These are phyloP conservation scores for Salvia sclarea DNA, from an alignment of 305 asterid genomes.

Conservation along the genomic window DNA sequence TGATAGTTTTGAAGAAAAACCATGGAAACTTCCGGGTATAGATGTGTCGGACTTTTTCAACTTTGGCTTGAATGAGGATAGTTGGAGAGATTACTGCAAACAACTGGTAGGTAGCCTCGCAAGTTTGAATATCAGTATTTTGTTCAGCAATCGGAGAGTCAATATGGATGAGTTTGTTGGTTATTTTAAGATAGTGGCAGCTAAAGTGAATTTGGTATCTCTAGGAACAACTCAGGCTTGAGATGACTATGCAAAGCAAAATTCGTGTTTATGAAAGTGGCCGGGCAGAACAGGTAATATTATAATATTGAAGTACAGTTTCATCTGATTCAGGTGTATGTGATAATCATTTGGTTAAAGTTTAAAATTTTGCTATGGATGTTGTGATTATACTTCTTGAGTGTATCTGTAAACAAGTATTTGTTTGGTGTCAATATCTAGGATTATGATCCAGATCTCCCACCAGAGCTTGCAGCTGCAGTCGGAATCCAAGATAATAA, in stretches of 20 bases:
- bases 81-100: conserved; percentile 95
- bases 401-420: neutral
- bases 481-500: conserved; percentile 66
- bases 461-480: conserved; percentile 99
- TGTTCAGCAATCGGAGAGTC: neutral
- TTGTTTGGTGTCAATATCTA: conserved; percentile 38
- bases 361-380: neutral
- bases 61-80: conserved; percentile 84
- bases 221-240: conserved; percentile 92
- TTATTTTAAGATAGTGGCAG: conserved; percentile 26
- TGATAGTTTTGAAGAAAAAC: conserved; percentile 91
- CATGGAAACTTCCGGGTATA: conserved; percentile 84
- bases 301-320: conserved; percentile 23
- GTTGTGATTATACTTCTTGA: neutral
- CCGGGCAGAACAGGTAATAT: conserved; percentile 83
- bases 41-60: conserved; percentile 87
- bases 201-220: conserved; percentile 37
- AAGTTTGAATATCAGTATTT: conserved; percentile 8
- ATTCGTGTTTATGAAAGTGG: conserved; percentile 97
- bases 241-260: conserved; percentile 90
- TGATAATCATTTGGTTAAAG: neutral
- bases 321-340: neutral
- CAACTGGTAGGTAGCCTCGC: conserved; percentile 59
- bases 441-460: conserved; percentile 99
- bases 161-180: neutral